phyloP scores from a whole-genome alignment of 2,329 filamentous ascomycete species.

The Pestalotiopsis sp. region DNA sequence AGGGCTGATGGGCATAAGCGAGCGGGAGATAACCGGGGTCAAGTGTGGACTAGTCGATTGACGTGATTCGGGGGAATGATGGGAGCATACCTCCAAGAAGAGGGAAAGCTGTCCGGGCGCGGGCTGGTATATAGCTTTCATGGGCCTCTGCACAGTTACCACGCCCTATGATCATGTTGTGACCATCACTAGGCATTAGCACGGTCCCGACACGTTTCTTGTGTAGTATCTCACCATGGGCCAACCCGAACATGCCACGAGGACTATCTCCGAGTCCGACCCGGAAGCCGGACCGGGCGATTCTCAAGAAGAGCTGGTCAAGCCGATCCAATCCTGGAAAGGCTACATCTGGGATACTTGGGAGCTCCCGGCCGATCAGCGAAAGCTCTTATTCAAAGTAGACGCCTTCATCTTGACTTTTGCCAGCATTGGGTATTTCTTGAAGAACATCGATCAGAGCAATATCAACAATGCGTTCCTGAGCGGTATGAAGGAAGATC shows the following conservation, averaged over 20 bases:
- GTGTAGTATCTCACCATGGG: background rate
- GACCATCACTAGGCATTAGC: background rate
- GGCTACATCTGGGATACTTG: constrained; percentile 8
- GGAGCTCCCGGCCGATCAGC: constrained; percentile 2
- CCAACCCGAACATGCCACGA: background rate
- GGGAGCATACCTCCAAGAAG: background rate
- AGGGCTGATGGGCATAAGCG: background rate
- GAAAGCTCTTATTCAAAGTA: constrained; percentile 1
- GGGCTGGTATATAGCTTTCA: background rate
- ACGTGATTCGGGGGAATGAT: background rate
- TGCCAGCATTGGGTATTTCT: background rate
- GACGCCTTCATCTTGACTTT: constrained; percentile 3
- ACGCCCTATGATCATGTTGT: no score
- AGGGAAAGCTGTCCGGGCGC: background rate
- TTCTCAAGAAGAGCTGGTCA: constrained; percentile 5
- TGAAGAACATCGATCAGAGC: constrained; percentile 2
- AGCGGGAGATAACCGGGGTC: background rate
- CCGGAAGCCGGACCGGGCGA: background rate
- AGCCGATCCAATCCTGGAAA: constrained; percentile 6
- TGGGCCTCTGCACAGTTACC: background rate
- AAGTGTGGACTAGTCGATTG: background rate
- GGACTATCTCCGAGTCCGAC: background rate
- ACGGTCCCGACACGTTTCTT: background rate
- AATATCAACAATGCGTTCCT: constrained; percentile 17
- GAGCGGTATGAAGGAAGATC: constrained; percentile 16